A percentile compares a stretch with the other conserved stretches of the same genome.
Conservation (phyloP, 345 rosid species). For the Salix brachista region DNA sequence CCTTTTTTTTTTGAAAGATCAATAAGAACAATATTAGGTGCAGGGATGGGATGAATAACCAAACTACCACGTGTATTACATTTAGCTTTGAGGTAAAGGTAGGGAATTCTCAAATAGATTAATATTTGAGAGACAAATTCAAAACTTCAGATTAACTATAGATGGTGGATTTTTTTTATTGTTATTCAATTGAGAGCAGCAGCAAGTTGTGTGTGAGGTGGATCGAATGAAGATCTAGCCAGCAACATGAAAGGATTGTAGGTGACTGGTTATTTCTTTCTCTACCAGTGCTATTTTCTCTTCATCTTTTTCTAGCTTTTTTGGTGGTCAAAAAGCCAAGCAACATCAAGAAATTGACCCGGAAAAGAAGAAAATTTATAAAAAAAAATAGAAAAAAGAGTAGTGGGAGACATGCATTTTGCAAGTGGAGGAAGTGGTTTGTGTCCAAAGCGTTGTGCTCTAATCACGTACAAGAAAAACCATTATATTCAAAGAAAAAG, state of each 20-base stretch:
- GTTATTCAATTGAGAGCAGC: not conserved
- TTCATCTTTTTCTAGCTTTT: not conserved
- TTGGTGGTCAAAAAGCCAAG: constrained; percentile 22
- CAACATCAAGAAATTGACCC: constrained; percentile 25
- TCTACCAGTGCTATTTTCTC: not conserved
- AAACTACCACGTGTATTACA: constrained; percentile 9
- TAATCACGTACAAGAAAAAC: not conserved
- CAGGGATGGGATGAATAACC: constrained; percentile 19
- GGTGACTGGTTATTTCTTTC: not conserved
- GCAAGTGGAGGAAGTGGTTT: constrained; percentile 27
- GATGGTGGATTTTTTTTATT: not conserved
- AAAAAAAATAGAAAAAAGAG: not conserved
- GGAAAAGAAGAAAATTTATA: not conserved
- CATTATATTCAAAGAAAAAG: not conserved
- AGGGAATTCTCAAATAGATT: constrained; percentile 11
- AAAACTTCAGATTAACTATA: not conserved
- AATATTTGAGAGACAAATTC: constrained; percentile 23
- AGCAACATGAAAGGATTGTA: not conserved
- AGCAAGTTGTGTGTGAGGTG: constrained; percentile 1
- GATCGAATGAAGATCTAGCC: constrained; percentile 1
- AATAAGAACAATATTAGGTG: constrained; percentile 30
- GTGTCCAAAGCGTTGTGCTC: constrained; percentile 16
- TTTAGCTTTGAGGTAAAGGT: constrained; percentile 37
- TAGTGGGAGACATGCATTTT: constrained; percentile 23
- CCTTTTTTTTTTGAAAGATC: not conserved